Conservation (phyloP, 768 basidiomycete genomes). For the Cantharellus cinnabarinus region DNA sequence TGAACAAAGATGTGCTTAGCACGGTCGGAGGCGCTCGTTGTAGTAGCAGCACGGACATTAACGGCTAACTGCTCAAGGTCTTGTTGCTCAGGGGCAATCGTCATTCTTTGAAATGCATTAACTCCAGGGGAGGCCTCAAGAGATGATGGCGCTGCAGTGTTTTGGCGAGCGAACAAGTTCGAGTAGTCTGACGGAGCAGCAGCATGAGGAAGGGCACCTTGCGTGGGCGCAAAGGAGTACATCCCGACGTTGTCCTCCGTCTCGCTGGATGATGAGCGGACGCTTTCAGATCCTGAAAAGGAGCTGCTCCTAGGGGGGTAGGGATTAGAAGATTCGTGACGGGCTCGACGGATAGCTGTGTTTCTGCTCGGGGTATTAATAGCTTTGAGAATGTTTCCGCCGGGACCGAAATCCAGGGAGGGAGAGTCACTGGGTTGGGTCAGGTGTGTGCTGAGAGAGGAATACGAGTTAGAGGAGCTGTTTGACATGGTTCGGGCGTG, state of each 20-base stretch:
- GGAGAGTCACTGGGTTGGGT: constrained; percentile 9
- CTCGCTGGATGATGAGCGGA: constrained; percentile 74
- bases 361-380: not conserved
- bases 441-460: constrained; percentile 5
- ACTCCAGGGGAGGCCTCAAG: not conserved
- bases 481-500: constrained; percentile 3
- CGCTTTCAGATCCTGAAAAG: constrained; percentile 18
- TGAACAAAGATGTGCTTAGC: constrained; percentile 88
- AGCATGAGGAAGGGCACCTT: not conserved
- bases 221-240: constrained; percentile 26
- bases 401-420: constrained; percentile 31
- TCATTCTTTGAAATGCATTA: constrained; percentile 59
- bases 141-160: not conserved
- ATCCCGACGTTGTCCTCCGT: constrained; percentile 62
- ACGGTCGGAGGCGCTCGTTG: constrained; percentile 75
- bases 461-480: constrained; percentile 2
- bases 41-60: constrained; percentile 73
- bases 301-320: constrained; percentile 70
- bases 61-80: constrained; percentile 70
- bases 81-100: constrained; percentile 45
- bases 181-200: not conserved
- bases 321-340: constrained; percentile 27
- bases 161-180: not conserved
- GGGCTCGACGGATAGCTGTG: constrained; percentile 35
- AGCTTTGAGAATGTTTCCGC: not conserved